These are phyloP conservation scores for Scheffersomyces coipomensis DNA, from an alignment of 805 yeast species.

Conservation along the genomic window DNA sequence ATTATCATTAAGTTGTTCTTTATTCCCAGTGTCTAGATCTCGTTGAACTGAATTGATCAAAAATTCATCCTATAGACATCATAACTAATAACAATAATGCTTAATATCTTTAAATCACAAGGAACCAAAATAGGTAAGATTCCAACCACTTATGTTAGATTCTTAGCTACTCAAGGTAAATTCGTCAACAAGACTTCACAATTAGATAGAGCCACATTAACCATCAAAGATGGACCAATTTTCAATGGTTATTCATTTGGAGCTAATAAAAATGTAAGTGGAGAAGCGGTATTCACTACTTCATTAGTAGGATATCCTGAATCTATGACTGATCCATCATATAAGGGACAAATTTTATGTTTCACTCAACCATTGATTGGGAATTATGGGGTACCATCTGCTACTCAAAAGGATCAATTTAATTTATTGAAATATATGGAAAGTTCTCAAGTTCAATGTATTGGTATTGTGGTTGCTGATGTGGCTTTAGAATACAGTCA, in stretches of 20 bases:
- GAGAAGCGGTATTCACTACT: conserved; percentile 98
- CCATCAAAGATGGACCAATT: conserved; percentile 89
- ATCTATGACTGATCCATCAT: conserved; percentile 98
- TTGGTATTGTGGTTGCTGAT: conserved; percentile 94
- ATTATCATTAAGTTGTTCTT: too few relatives aligned
- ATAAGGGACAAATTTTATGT: conserved; percentile 93
- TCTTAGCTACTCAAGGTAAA: conserved; percentile 35
- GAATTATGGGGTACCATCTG: conserved; percentile 96
- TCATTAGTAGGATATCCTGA: conserved; percentile 98
- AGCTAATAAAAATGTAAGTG: conserved; percentile 86
- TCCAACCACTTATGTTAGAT: conserved; percentile 2
- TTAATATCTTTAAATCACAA: too few relatives aligned
- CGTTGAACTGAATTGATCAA: too few relatives aligned
- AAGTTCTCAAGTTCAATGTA: conserved; percentile 86
- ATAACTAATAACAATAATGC: too few relatives aligned
- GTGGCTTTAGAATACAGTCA: conserved; percentile 96
- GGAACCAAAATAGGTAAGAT: too few relatives aligned
- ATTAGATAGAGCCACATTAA: conserved; percentile 82
- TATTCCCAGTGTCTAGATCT: too few relatives aligned
- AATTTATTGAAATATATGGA: conserved; percentile 88
- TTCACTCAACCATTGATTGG: conserved; percentile 98
- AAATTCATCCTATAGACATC: too few relatives aligned
- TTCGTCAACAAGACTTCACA: conserved; percentile 35
- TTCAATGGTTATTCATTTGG: conserved; percentile 95
- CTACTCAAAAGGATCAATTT: conserved; percentile 74